Percentiles rank a stretch among this genome's conserved stretches.
Evolutionary conservation across 805 yeast species (phyloP).

Genomic region (Nakazawaea sp.): DNA sequence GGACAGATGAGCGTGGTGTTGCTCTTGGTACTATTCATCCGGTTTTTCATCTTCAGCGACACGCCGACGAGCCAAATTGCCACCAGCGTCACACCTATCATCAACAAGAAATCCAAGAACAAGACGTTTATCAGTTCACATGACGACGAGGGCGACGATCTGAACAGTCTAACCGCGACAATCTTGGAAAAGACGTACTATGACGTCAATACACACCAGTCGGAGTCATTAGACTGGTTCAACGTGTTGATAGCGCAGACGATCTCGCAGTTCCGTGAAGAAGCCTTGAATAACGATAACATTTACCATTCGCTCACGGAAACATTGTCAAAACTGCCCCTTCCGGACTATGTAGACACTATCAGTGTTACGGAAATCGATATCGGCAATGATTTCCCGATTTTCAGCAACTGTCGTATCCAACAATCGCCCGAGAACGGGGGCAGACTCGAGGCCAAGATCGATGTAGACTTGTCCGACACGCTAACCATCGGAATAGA

Average conservation of each 20-base stretch:
- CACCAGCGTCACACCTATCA: constrained; percentile 23
- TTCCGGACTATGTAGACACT: constrained; percentile 77
- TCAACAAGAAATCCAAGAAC: constrained; percentile 20
- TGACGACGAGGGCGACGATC: constrained; percentile 24
- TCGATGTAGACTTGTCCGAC: constrained; percentile 86
- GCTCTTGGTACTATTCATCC: constrained; percentile 55
- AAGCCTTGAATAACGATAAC: constrained; percentile 79
- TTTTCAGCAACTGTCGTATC: constrained; percentile 88
- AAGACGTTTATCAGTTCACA: constrained; percentile 16
- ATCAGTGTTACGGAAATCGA: constrained; percentile 81
- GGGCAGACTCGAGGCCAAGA: constrained; percentile 70
- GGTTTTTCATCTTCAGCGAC: constrained; percentile 74
- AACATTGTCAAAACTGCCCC: constrained; percentile 50
- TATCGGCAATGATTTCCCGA: constrained; percentile 92
- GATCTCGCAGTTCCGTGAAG: constrained; percentile 79
- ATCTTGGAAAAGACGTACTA: constrained; percentile 90
- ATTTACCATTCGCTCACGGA: constrained; percentile 73
- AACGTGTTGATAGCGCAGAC: constrained; percentile 91
- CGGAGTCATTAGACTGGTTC: constrained; percentile 96
- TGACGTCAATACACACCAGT: constrained; percentile 77
- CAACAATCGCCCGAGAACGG: constrained; percentile 47
- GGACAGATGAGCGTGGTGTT: constrained; percentile 72
- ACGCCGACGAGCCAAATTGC: constrained; percentile 23
- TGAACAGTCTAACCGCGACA: constrained; percentile 19
- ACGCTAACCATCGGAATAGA: constrained; percentile 82